Base-by-base conservation (phyloP, 2,329 filamentous ascomycete species). In the Leptographium flavum region DNA sequence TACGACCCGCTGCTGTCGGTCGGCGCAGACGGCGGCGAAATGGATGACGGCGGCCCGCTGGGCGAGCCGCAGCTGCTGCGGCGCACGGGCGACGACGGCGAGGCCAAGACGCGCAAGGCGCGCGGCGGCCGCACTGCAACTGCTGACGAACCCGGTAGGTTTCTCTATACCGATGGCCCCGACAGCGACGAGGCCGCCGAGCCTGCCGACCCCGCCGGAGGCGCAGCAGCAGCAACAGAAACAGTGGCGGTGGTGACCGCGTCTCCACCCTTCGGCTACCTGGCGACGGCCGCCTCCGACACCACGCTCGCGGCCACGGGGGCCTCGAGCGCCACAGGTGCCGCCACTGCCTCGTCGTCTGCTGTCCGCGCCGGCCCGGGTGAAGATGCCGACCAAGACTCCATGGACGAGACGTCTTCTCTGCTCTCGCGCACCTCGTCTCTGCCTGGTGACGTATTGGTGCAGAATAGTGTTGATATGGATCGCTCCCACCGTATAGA, bases 401-500 rank as follows among this genome's bases (percentile, higher is more conserved):
- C 32, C 40, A 62, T 70, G 53, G 78, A 84, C 62, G 88, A 95
- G 68, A 82, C 74, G 49, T 87, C 86, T 42, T 88, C 86, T 50
- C 74, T 95, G 56, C 72, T 94, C 57, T 85, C 55, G 49, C 75
- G 69, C 58, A 70, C 67, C 51, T 71, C 74, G 32, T 71, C 68
- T 45, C 58, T 69, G 48, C 63, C 66, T 33, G 68, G 67, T 52
- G 69, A 74, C 53, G 62, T 71, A 42, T 64, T 70, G 57, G 63
- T 72, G 54, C 66, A 69, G 65, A 73, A 67, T 63, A 74, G 69
- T 70, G 70, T 82, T 74, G 75, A 81, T 74, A 71, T 78, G 63
- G 71, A 79, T 70, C 76, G 79, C 69, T 81, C 79, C 70, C 81
- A 82, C 65, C 79, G 80, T 71, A 64, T 84, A 86, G 92, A 96